Evolutionary conservation across 768 basidiomycete species (phyloP), one percentile per base, ranked within the genome.

Genomic region (Agrocybe pediades): DNA sequence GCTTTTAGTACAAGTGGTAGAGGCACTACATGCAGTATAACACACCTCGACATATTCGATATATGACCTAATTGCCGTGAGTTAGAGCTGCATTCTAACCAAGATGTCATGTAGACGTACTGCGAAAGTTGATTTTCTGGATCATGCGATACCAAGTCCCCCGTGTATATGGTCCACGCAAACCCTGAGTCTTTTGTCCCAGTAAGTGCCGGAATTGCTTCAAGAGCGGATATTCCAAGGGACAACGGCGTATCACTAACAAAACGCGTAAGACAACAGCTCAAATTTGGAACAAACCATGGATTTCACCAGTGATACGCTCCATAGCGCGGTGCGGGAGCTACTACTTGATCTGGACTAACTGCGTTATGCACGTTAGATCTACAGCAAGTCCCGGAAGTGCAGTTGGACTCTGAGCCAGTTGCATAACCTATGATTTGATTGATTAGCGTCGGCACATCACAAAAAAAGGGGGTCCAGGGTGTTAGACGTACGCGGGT

Each of bases 101-200:
- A 41, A 40, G 20, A 48, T 45, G 39, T 30, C 20, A 39, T 21
- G 9, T 41, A n/a, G 17, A 56, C 76, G 55, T 53, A 82, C 84
- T 84, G 77, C 7, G 82, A 85, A 30, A 84, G 68, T 61, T 90
- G 81, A 50, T 81, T 82, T 36, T 82, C 79, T 11, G 80, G 70
- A 66, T 91, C 90, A 64, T 92, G 89, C 6, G 85, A 82, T 33
- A 89, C 80, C 39, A 92, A 66, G 64, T 92, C 89, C 20, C 89
- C 89, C 0, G 89, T 92, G 62, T 78, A 90, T 16, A 92, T 43
- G 0, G 81, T 79, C 65, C 83, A 90, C 21, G 77, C 76, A 62
- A 91, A 88, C 2, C 85, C 86, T 13, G 74, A 79, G 0, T 75
- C 68, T 60, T 80, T 63, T 8, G 89, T 88, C 7, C 77, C 83